Evolutionary conservation across 106 monocot genomes (phyloP), one percentile per base, ranked within the genome.

Genomic region (Dendrobium catenatum): DNA sequence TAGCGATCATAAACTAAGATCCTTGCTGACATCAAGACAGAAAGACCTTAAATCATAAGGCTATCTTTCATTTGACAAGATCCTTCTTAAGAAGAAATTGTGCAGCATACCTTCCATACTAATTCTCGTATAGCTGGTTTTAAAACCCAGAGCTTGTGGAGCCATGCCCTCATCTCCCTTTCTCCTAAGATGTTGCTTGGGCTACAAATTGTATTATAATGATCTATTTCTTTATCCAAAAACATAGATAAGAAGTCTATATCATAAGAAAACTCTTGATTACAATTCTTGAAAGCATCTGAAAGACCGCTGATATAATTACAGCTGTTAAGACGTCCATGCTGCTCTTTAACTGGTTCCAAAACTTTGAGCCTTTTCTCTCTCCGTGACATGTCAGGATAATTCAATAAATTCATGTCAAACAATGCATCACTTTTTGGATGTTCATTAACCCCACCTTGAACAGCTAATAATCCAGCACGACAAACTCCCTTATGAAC

Each of bases 401-500:
- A 78, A 81, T 87, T 87, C 82, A 73, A 86, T 13, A 74, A 42
- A 82, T 73, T 80, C 44, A 43, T 76, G 29, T 82, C 77, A 51
- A 55, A 37, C 37, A 24, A 75, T 47, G 37, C 42, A 76, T 55
- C 29, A 29, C 43, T 54, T 78, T 84, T 79, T 22, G 61, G 67
- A 81, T 79, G 42, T 81, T 22, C 78, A 83, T 42, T 20, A 66
- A 10, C 55, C 48, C 66, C 68, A 42, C 82, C 89, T 47, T 84
- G 86, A 43, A 90, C 55, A 89, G 97, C 97, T 61, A 99, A 84
- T 29, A 93, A 87, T 80, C 98, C 98, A 83, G 93, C 98, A 82
- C 98, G 95, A 76, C 85, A 89, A 56, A 95, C 93, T 59, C 98
- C 98, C 87, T 99, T 99, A 82, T 95, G 95, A 86, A 79, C 68